Conservation (phyloP, 371 early-diverging fungal genomes). For the Nosema muscidifuracis region DNA sequence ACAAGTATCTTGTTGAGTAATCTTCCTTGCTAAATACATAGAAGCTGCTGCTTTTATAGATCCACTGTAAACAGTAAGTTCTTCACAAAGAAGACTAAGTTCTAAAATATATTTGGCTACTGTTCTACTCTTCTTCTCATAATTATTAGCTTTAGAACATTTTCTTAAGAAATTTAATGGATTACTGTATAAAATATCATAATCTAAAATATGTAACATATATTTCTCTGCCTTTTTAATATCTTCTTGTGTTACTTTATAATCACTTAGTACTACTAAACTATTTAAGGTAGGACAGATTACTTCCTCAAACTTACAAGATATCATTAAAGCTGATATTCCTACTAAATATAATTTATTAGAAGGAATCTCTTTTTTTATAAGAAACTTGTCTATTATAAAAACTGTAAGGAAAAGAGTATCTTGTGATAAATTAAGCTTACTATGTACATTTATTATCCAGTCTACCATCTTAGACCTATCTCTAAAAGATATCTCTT, state of each 20-base stretch:
- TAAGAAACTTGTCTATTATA: conserved; percentile 88
- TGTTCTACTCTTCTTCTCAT: conserved; percentile 75
- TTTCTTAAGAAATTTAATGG: conserved; percentile 61
- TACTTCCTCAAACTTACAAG: conserved; percentile 92
- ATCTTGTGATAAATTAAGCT: conserved; percentile 82
- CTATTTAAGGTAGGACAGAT: conserved; percentile 61
- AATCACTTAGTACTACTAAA: conserved; percentile 52
- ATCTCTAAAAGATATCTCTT: conserved; percentile 83
- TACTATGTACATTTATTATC: conserved; percentile 79
- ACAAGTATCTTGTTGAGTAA: conserved; percentile 68
- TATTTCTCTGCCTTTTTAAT: conserved; percentile 62
- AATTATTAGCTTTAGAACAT: conserved; percentile 52
- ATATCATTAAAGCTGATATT: conserved; percentile 77
- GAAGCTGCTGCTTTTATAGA: conserved; percentile 74
- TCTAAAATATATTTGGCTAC: conserved; percentile 92
- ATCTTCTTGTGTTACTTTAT: conserved; percentile 54
- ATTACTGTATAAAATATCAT: conserved; percentile 53
- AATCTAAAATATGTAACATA: conserved; percentile 60
- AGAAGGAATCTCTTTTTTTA: conserved; percentile 70
- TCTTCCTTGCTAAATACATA: conserved; percentile 75
- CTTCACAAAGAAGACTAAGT: conserved; percentile 74
- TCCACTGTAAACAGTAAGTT: conserved; percentile 69
- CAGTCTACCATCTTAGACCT: conserved; percentile 78
- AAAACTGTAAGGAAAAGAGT: conserved; percentile 85
- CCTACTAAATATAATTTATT: conserved; percentile 91